phyloP scores from a whole-genome alignment of 2,329 filamentous ascomycete species.

The Phialophora macrospora region DNA sequence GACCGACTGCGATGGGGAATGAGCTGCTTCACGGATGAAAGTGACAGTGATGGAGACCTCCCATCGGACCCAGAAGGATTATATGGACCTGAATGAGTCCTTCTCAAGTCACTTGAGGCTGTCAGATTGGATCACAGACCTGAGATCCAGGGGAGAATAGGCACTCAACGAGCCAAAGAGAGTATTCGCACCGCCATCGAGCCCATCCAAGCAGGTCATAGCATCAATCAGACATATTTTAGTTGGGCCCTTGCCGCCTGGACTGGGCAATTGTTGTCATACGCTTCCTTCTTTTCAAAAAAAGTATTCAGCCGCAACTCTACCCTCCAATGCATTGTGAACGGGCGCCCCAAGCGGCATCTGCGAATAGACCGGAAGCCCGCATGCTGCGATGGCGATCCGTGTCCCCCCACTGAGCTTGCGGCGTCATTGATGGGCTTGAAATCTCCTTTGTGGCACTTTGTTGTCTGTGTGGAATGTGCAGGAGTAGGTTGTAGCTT shows the following conservation, averaged over 20 bases:
- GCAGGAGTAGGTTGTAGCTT: too few species aligned
- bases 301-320: too few species aligned
- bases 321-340: too few species aligned
- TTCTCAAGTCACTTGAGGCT: conserved; percentile 9
- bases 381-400: conserved; percentile 12
- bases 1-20: conserved; percentile 14
- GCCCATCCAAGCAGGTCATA: conserved; percentile 12
- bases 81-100: conserved; percentile 10
- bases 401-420: conserved; percentile 8
- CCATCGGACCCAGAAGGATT: conserved; percentile 4
- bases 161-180: conserved; percentile 11
- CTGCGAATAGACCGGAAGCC: conserved; percentile 10
- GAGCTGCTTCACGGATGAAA: conserved; percentile 12
- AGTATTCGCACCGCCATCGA: conserved; percentile 3
- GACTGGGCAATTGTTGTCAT: too few species aligned
- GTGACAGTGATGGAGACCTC: conserved; percentile 9
- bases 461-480: too few species aligned
- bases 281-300: too few species aligned
- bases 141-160: conserved; percentile 3
- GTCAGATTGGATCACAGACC: conserved; percentile 9
- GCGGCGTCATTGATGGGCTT: too few species aligned
- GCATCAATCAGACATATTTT: conserved; percentile 12
- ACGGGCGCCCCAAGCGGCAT: conserved; percentile 8
- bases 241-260: neutral
- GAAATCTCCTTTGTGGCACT: too few species aligned